phyloP scores from a whole-genome alignment of 1,139 yeast species.

The Sugiyamaella paludigena region DNA sequence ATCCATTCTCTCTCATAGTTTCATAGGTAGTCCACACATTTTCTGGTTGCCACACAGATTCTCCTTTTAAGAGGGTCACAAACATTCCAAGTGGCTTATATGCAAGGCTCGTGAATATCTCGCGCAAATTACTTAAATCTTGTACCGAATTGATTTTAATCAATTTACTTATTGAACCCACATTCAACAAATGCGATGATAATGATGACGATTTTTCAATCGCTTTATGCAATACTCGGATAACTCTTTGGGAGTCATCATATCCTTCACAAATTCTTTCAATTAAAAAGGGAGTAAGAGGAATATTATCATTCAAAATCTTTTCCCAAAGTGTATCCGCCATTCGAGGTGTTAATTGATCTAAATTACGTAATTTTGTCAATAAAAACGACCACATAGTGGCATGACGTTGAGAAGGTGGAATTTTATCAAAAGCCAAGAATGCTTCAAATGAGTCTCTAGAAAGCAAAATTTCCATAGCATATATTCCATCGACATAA shows the following conservation, averaged over 20 bases:
- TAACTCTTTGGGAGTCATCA: conserved; percentile 12
- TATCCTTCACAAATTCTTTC: conserved; percentile 25
- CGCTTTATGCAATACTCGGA: conserved; percentile 12
- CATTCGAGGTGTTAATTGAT: conserved; percentile 24
- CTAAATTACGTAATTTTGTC: conserved; percentile 21
- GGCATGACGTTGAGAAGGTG: conserved; percentile 19
- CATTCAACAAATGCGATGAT: background rate
- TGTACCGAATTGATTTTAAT: conserved; percentile 1
- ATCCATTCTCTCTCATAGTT: conserved; percentile 18
- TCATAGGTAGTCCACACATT: conserved; percentile 33
- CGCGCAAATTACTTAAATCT: conserved; percentile 1
- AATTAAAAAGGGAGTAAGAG: conserved; percentile 23
- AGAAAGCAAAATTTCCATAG: conserved; percentile 23
- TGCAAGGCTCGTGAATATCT: background rate
- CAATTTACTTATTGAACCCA: background rate
- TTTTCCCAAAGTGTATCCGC: conserved; percentile 28
- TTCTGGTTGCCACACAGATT: conserved; percentile 20
- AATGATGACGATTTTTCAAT: background rate
- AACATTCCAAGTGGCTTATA: conserved; percentile 12
- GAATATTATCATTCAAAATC: conserved; percentile 15
- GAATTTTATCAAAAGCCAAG: conserved; percentile 14
- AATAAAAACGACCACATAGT: conserved; percentile 30
- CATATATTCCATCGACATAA: conserved; percentile 24
- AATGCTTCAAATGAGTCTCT: conserved; percentile 21
- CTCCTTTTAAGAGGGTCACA: conserved; percentile 24